A percentile compares a stretch with the other conserved stretches of the same genome.
Evolutionary conservation across 2,329 filamentous ascomycete species (phyloP).

Genomic region (Fonsecaea nubica): DNA sequence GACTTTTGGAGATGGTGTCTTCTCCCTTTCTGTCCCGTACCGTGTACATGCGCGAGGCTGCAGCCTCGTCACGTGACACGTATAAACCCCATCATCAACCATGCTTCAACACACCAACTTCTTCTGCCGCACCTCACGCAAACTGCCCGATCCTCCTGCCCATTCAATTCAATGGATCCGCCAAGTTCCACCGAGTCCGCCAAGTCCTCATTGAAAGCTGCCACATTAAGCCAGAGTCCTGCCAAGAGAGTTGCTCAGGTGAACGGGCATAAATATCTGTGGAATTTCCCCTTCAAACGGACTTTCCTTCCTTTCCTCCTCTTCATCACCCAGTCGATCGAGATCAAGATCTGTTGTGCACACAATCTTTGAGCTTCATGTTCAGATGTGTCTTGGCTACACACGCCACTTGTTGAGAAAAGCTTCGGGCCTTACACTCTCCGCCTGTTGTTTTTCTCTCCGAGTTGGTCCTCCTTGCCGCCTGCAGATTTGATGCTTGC

Average conservation of each 20-base stretch:
- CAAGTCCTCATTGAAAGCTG: no score
- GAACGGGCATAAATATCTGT: neutral
- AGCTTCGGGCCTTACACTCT: constrained; percentile 10
- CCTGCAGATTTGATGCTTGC: constrained; percentile 15
- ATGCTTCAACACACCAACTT: no score
- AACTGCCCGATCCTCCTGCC: no score
- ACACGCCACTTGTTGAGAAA: constrained; percentile 10
- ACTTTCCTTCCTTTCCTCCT: constrained; percentile 5
- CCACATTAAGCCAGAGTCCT: no score
- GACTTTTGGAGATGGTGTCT: no score
- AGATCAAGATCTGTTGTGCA: constrained; percentile 14
- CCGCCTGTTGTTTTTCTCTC: neutral
- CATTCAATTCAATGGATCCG: no score
- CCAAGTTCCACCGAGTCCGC: no score
- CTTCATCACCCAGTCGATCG: constrained; percentile 6
- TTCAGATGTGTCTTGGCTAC: neutral
- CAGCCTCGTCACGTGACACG: constrained; percentile 11
- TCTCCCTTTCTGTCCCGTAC: no score
- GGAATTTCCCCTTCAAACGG: neutral
- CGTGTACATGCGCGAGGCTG: neutral
- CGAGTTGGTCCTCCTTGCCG: constrained; percentile 10
- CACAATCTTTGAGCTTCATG: neutral
- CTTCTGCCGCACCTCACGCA: no score
- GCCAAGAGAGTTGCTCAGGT: no score
- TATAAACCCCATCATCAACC: no score